A percentile compares a stretch with the other conserved stretches of the same genome.
Evolutionary conservation across 805 yeast genomes (phyloP).

Genomic region (Kodamaea hsintzibuensis): DNA sequence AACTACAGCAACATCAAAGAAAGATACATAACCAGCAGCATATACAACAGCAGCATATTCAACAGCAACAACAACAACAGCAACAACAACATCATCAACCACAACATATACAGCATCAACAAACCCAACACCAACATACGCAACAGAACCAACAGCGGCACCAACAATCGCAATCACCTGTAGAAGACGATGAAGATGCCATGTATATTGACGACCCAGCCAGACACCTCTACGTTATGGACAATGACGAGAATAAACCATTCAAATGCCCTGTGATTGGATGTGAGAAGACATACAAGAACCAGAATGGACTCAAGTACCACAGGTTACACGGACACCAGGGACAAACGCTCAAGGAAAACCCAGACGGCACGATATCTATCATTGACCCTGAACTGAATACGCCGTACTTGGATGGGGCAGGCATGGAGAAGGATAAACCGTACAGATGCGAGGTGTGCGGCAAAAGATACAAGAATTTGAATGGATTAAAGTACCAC

Average conservation of each 20-base stretch:
- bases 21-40: slow-evolving; percentile 8
- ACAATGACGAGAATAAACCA: slow-evolving; percentile 89
- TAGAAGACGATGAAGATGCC: slow-evolving; percentile 59
- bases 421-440: slow-evolving; percentile 95
- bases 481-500: slow-evolving; percentile 95
- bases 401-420: slow-evolving; percentile 88
- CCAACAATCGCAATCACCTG: slow-evolving; percentile 19
- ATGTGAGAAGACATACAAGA: slow-evolving; percentile 95
- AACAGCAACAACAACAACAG: slow-evolving; percentile 12
- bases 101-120: slow-evolving; percentile 16
- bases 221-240: slow-evolving; percentile 87
- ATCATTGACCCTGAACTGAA: slow-evolving; percentile 90
- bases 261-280: slow-evolving; percentile 98
- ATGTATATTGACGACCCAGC: slow-evolving; percentile 97
- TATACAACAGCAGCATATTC: slow-evolving; percentile 17
- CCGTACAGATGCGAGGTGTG: slow-evolving; percentile 98
- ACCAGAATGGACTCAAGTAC: slow-evolving; percentile 95
- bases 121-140: slow-evolving; percentile 15
- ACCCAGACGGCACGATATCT: slow-evolving; percentile 89
- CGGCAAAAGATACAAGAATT: slow-evolving; percentile 93
- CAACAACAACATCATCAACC: slow-evolving; percentile 19
- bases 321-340: slow-evolving; percentile 97
- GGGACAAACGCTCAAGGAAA: slow-evolving; percentile 86
- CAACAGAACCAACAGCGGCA: slow-evolving; percentile 14
- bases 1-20: slow-evolving; percentile 13